Base-by-base conservation (phyloP, 2,329 filamentous ascomycete genomes). In the Talaromyces verruculosus region DNA sequence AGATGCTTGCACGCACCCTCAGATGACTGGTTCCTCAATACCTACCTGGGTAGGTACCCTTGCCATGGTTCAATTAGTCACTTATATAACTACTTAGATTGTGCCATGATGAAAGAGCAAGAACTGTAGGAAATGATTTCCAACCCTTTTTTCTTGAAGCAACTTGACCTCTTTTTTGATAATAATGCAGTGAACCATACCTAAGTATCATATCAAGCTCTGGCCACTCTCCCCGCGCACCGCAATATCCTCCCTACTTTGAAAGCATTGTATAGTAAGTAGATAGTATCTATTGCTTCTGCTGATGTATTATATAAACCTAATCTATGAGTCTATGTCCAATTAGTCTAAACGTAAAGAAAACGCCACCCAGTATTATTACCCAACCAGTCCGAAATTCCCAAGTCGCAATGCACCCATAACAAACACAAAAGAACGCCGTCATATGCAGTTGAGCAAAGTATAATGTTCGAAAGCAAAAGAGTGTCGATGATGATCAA, bases 361-460 rank as follows among this genome's bases (percentile, higher is more conserved):
- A 15, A 37, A 57, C 53, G 53, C 53, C 30, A 35, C n/a, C 28
- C 51, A 37, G 17, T 35, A 15, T 30, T 35, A 15, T 30, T 63
- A 59, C 28, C 43, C 43, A 25, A 49, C 62, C 53, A 55, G 28
- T 17, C 51, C 37, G 28, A 64, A 59, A 64, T 58, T 30, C 25
- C 51, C n/a, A 19, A 43, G 13, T 39, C 37, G 57, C 62, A 33
- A 37, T 37, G 37, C 63, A 15, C 57, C 63, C 35, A 28, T 53
- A 55, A 43, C 30, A 43, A 33, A 33, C 7, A 33, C 30, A 33
- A 60, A 61, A 43, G 6, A 65, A 61, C 63, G 58, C 55, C 57
- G 11, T 17, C 7, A 17, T 51, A 65, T 65, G 57, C 63, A 65
- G 41, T 45, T 37, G 33, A 51, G 59, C 39, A 43, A 61, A 61